Evolutionary conservation across 257 asterid species (phyloP), one percentile per base, ranked within the genome.

Genomic region (Voacanga thouarsii): DNA sequence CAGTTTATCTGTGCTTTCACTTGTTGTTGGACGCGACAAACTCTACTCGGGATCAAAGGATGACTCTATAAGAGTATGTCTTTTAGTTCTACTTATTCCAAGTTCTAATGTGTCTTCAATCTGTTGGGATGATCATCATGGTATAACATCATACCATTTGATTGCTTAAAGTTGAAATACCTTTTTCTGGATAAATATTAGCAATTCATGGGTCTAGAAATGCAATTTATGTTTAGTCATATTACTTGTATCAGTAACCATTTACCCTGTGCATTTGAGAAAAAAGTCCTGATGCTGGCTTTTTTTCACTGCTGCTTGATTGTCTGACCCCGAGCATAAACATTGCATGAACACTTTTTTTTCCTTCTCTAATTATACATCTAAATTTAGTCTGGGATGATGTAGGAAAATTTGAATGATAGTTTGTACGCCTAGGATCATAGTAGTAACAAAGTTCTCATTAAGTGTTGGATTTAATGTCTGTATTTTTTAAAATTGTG

Each of bases 21-120:
- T 92, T 51, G 77, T 83, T 72, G 72, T 91, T 14, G 94, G 95
- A 59, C 80, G 85, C 39, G 50, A 72, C 21, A 80, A 79, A 72
- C 86, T 92, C 43, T 92, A 86, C 76, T 89, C 94, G 2, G 91
- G 90, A 56, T 92, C 97, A 15, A 80, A 37, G 43, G 92, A 90
- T 80, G 66, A 76, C 9, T 83, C 89, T 5, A 84, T 90, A 79
- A 86, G 87, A 84, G 94, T 89, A 84, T 61, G 74, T 76, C 2
- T 6, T 7, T 30, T 30, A 37, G 26, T 37, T 7, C 6, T 64
- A 4, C n/a, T 64, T 28, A 5, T 15, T 63, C 2, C 1, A 4
- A 15, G 21, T 37, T 9, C 12, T 33, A 4, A 28, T 30, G 5
- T 30, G 11, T 39, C 45, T 19, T 5, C 15, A 19, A 7, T 16